Evolutionary conservation across 495 filamentous ascomycete genomes (phyloP), one percentile per base, ranked within the genome.

Genomic region (Hypoxylon trugodes): DNA sequence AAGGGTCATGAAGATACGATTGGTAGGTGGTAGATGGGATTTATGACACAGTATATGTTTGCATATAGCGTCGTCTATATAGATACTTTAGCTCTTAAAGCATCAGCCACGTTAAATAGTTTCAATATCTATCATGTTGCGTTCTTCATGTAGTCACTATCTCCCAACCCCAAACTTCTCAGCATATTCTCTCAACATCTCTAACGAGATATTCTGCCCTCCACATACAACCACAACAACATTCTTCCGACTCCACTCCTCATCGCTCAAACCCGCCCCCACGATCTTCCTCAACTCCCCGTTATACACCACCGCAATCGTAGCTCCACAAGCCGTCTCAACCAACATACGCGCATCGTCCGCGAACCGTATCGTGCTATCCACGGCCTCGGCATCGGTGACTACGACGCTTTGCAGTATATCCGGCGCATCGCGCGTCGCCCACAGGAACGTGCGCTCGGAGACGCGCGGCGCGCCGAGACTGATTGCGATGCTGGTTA

Each of bases 201-300:
- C 85, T 21, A 89, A 74, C 3, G 85, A 88, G 40, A 93, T 84
- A 73, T 90, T 90, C 38, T 82, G 87, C 6, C 94, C 94, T 0
- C 94, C 94, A 71, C 94, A 98, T 18, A 97, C 85, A 19, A 96
- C 79, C 49, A 98, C 79, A 4, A 97, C 92, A 22, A 98, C 84
- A 59, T 90, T 90, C 63, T 83, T 88, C 41, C 82, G 75, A 26
- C 74, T 70, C 68, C 79, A 84, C 59, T 80, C 76, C 42, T 78
- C 79, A 13, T 79, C 76, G 6, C 72, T 79, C 60, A 91, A 52
- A 9, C 76, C 57, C 37, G 42, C 79, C 0, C 90, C 84, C 18
- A 96, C 58, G 21, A 82, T 76, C 72, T 81, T 83, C 67, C 88
- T 76, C 70, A 91, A 73, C 16, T 84, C 79, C 15, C 84, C 84